Evolutionary conservation across 495 filamentous ascomycete genomes (phyloP).

Genomic region (Hyphodiscus hymeniophilus): DNA sequence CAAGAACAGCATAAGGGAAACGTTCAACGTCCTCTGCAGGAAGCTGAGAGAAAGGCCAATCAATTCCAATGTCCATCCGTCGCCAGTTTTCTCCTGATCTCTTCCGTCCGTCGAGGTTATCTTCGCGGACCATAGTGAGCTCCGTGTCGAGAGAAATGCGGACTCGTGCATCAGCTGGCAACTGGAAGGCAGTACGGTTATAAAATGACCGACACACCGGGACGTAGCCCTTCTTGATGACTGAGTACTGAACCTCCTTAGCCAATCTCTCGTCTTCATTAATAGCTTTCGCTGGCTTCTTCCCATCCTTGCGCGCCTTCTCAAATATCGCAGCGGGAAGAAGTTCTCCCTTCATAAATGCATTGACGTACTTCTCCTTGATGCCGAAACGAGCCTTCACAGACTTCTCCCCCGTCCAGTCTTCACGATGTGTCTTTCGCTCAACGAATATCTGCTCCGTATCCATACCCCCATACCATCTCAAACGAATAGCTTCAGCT

Average conservation of each 20-base stretch:
- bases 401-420: conserved; percentile 98
- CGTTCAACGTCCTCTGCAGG: conserved; percentile 75
- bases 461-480: conserved; percentile 97
- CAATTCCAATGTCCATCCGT: conserved; percentile 94
- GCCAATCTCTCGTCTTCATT: conserved; percentile 84
- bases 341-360: conserved; percentile 72
- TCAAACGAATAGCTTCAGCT: conserved; percentile 89
- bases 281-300: conserved; percentile 85
- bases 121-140: conserved; percentile 87
- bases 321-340: conserved; percentile 81
- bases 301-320: conserved; percentile 88
- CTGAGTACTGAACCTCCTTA: conserved; percentile 85
- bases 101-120: conserved; percentile 76
- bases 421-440: conserved; percentile 95
- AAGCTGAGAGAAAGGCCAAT: conserved; percentile 88
- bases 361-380: conserved; percentile 96
- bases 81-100: conserved; percentile 88
- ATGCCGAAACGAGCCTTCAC: conserved; percentile 92
- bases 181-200: conserved; percentile 94
- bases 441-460: conserved; percentile 93
- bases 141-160: conserved; percentile 97
- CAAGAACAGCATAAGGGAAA: conserved; percentile 93
- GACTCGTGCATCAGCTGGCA: conserved; percentile 92
- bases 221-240: conserved; percentile 71
- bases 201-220: conserved; percentile 94